Base-by-base conservation (phyloP, 2,329 filamentous ascomycete genomes). In the Plectosphaerella plurivora region DNA sequence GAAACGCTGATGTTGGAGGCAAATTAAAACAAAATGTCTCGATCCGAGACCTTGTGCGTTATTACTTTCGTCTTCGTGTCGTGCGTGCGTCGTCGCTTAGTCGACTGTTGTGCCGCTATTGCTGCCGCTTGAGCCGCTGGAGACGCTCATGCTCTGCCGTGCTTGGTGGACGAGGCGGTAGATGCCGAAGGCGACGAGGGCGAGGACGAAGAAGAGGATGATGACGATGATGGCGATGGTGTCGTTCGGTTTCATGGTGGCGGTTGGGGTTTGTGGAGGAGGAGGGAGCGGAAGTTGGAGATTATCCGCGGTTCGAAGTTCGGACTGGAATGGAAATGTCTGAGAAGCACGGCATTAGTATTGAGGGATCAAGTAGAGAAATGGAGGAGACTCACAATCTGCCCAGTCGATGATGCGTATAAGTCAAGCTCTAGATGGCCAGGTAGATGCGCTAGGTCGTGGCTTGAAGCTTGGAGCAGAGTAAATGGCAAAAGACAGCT, bases 151-250 rank as follows among this genome's bases (percentile, higher is more conserved):
- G 52, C 69, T 69, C 48, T 60, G 60, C 41, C 79, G 69, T 18
- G 77, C 81, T 25, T 76, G 67, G 58, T 75, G 74, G 48, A 86
- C 82, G 9, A 86, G 69, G 54, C 77, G 74, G 70, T 82, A 86
- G 67, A 86, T 86, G 55, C 81, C 83, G 60, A 85, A 85, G 8
- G 79, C 77, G 51, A 86, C 81, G 54, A 73, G 70, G 51, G 81
- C 81, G 47, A 87, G 76, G 47, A 86, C 69, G 63, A 83, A 66
- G 71, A 87, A 86, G 60, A 87, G 76, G 52, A 87, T 67, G 67
- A 87, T 86, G 68, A 87, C 79, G 65, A 87, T 86, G 67, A 87
- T 75, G 60, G 83, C 83, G 67, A 87, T 86, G 62, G 81, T 79
- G 68, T 86, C 78, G 78, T 87, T 87, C 72, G 78, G 71, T 67